Percentiles rank a stretch among this genome's conserved stretches.
These are phyloP conservation scores for Aegilops bicornis DNA, from an alignment of 176 grass and related monocot genomes.

Conservation along the genomic window DNA sequence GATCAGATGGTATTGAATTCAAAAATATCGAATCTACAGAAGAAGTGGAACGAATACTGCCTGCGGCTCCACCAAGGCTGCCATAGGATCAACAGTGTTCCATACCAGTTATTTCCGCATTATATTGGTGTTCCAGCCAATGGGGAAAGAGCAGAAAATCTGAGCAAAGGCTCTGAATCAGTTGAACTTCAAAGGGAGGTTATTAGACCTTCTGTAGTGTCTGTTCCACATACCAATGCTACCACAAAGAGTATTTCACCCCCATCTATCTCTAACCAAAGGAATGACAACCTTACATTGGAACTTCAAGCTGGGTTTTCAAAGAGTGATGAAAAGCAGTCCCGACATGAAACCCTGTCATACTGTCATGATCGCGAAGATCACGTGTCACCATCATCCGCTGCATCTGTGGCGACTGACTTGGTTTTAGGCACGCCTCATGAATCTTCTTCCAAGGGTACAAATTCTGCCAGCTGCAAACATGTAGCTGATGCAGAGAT, in stretches of 20 bases:
- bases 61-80: constrained; percentile 40
- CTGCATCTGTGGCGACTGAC: constrained; percentile 73
- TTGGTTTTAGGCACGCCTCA: constrained; percentile 71
- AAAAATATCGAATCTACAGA: constrained; percentile 66
- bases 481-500: constrained; percentile 20
- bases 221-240: constrained; percentile 14
- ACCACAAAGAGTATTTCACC: constrained; percentile 55
- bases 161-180: constrained; percentile 29
- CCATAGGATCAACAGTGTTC: constrained; percentile 40
- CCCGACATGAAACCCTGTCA: constrained; percentile 14
- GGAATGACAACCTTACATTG: constrained; percentile 57
- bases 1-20: constrained; percentile 68
- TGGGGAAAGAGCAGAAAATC: constrained; percentile 33
- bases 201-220: constrained; percentile 39
- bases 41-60: constrained; percentile 81
- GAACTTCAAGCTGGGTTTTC: constrained; percentile 57
- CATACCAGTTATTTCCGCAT: constrained; percentile 38
- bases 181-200: constrained; percentile 28
- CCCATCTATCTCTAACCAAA: constrained; percentile 45
- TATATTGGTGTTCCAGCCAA: constrained; percentile 37
- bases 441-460: constrained; percentile 45
- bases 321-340: constrained; percentile 53
- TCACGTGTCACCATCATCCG: constrained; percentile 52
- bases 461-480: constrained; percentile 20
- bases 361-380: constrained; percentile 32